Percentiles rank a stretch among this genome's conserved stretches.
Evolutionary conservation across 495 filamentous ascomycete genomes (phyloP).

Genomic region (Lophiotrema nucula): DNA sequence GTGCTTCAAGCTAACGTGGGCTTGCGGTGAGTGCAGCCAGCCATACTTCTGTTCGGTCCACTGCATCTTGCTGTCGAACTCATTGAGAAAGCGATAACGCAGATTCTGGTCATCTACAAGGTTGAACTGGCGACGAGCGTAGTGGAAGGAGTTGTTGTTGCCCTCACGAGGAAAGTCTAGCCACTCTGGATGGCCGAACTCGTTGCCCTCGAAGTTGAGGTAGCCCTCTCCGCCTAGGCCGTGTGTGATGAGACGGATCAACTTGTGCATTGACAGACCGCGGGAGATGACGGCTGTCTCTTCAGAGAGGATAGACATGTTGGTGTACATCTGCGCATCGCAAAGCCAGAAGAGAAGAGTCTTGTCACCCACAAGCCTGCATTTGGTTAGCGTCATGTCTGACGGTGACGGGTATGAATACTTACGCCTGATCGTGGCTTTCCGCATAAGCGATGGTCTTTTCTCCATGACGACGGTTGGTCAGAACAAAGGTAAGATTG

Average conservation of each 20-base stretch:
- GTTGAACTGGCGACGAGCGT: conserved; percentile 92
- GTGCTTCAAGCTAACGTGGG: conserved; percentile 90
- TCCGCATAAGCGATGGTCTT: conserved; percentile 98
- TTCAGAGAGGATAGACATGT: conserved; percentile 85
- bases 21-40: conserved; percentile 85
- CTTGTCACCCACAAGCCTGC: conserved; percentile 93
- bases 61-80: conserved; percentile 94
- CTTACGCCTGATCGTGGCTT: conserved; percentile 97
- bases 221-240: conserved; percentile 94
- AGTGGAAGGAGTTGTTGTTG: conserved; percentile 95
- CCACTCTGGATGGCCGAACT: conserved; percentile 99
- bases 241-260: conserved; percentile 94
- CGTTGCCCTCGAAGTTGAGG: conserved; percentile 98
- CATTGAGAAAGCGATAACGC: conserved; percentile 88
- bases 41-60: conserved; percentile 80
- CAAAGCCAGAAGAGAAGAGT: conserved; percentile 96
- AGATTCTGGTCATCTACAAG: conserved; percentile 81
- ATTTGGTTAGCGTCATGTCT: conserved; percentile 39
- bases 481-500: conserved; percentile 78
- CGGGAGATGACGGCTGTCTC: conserved; percentile 88
- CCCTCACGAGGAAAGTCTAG: conserved; percentile 95
- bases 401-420: conserved; percentile 22
- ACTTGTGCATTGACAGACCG: conserved; percentile 90
- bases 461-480: conserved; percentile 90
- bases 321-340: conserved; percentile 94